Conservation (phyloP, 2,329 filamentous ascomycete species). For the Calonectria pseudoturangicola region DNA sequence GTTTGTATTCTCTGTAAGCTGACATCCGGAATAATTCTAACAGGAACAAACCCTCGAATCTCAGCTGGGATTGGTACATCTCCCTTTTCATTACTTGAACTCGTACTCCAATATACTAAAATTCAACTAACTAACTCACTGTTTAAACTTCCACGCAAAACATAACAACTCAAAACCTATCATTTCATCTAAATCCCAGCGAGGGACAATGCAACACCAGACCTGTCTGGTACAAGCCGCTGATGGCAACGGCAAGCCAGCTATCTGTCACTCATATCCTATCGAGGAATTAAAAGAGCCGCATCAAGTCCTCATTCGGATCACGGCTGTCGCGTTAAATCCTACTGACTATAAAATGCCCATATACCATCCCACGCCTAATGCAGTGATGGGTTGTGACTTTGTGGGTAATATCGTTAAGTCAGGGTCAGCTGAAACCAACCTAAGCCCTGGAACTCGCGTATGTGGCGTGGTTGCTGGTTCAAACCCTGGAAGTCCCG, state of each 20-base stretch:
- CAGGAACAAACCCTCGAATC: too few relatives aligned
- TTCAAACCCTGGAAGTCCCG: background rate
- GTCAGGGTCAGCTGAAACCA: background rate
- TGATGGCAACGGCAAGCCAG: background rate
- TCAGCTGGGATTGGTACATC: too few relatives aligned
- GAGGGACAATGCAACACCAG: background rate
- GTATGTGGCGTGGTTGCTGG: background rate
- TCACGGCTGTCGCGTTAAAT: background rate
- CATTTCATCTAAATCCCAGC: too few relatives aligned
- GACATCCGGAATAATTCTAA: too few relatives aligned
- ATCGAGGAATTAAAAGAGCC: background rate
- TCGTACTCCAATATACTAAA: too few relatives aligned
- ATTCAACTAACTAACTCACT: too few relatives aligned
- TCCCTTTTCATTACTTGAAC: too few relatives aligned
- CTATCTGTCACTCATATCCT: background rate
- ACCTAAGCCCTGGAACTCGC: background rate
- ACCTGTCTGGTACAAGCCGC: background rate
- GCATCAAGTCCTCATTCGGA: background rate
- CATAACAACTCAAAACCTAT: too few relatives aligned
- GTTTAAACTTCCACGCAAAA: too few relatives aligned
- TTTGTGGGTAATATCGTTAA: background rate
- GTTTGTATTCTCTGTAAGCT: too few relatives aligned
- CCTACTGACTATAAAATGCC: background rate
- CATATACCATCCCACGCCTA: background rate
- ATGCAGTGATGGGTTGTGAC: background rate